phyloP scores from a whole-genome alignment of 228 moss, liverwort and hornwort species.

The Sphagnum magellanicum region DNA sequence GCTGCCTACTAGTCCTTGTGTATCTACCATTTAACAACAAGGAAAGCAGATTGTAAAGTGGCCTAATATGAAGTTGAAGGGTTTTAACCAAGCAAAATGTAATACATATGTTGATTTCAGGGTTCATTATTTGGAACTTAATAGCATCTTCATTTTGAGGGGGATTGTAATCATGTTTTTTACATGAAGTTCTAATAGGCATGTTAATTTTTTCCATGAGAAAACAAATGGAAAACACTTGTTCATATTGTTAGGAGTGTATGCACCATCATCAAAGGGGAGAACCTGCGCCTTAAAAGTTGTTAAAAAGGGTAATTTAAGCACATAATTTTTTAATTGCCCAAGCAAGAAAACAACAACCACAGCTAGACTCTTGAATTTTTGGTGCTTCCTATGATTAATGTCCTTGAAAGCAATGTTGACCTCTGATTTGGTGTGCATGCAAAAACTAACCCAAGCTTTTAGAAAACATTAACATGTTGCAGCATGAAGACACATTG shows the following conservation, averaged over 20 bases:
- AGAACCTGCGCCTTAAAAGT: conserved; percentile 87
- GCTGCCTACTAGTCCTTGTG: too few relatives aligned
- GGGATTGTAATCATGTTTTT: too few relatives aligned
- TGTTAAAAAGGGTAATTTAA: conserved; percentile 83
- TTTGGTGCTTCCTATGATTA: background rate
- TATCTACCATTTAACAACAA: too few relatives aligned
- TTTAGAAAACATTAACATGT: too few relatives aligned
- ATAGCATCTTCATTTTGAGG: too few relatives aligned
- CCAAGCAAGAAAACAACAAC: conserved; percentile 98
- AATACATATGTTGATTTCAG: conserved; percentile 93
- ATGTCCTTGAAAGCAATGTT: background rate
- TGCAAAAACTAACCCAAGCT: too few relatives aligned
- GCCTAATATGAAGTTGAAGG: conserved; percentile 91
- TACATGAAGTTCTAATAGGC: too few relatives aligned
- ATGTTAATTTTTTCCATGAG: background rate
- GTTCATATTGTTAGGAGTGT: conserved; percentile 96
- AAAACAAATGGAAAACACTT: conserved; percentile 99
- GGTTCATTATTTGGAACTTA: conserved; percentile 21
- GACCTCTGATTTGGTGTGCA: background rate
- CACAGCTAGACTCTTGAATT: conserved; percentile 58
- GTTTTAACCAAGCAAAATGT: conserved; percentile 95
- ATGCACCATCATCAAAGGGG: conserved; percentile 85
- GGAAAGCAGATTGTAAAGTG: conserved; percentile 32
- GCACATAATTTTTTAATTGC: conserved; percentile 90
- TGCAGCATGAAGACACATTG: too few relatives aligned